Evolutionary conservation across 2,329 filamentous ascomycete genomes (phyloP), one percentile per base, ranked within the genome.

Genomic region (Epichloe sp.): DNA sequence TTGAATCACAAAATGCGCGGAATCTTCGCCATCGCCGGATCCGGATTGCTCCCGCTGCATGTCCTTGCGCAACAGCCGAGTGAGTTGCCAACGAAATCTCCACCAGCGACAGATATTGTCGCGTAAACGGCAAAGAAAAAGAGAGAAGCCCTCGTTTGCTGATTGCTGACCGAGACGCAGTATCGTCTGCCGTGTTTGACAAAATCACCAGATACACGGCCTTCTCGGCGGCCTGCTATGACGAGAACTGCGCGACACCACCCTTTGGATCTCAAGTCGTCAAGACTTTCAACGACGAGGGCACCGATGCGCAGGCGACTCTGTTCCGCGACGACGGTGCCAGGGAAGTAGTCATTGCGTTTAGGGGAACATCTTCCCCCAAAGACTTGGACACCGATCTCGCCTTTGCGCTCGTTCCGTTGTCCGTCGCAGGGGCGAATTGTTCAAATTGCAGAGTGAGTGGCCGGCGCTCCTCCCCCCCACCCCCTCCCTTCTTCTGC

Each of bases 361-460:
- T 50, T 8, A 41, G 49, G 49, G 49, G 49, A 21, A 50, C 49
- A 12, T 46, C 49, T 14, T 17, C 49, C 8, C 49, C 49, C 3
- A 14, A 35, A 21, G 49, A 50, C 35, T 21, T 50, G 21, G 49
- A 50, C 21, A 19, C 49, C 4, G 43, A 50, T 35, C 34, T 50
- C 10, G 35, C 34, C 31, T 50, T 46, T 44, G n/a, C 5, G 2
- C 43, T 50, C n/a, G 49, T 47, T 14, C 49, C 49, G 36, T 43
- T 50, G 37, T 40, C 43, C 23, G n/a, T 47, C 1, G 26, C 43
- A n/a, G 49, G 49, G 23, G 35, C 49, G n/a, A 35, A 14, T 17
- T 50, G 49, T 36, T 47, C 49, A 3, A 23, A 34, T 43, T 50
- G 43, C 49, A 50, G 46, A 44, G 48, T 50, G 26, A 26, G 48